Evolutionary conservation across 306 rosid genomes (phyloP), one percentile per base, ranked within the genome.

Genomic region (Lagenaria siceraria): DNA sequence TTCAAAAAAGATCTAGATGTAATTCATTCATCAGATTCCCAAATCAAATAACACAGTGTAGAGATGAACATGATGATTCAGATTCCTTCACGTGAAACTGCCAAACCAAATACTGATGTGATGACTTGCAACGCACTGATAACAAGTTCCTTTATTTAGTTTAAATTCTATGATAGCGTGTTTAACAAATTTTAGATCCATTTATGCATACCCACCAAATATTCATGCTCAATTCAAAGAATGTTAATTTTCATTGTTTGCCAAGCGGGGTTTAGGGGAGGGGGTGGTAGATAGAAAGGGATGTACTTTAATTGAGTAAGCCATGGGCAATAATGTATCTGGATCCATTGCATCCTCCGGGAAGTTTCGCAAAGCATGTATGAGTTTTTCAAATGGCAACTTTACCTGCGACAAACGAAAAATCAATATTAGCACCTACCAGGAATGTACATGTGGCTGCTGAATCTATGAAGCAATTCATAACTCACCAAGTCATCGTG

Each of bases 331-430:
- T 79, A 96, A 83, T 0, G 85, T 92, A 61, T 96, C 92, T 0
- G 99, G 99, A 80, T 95, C 86, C 97, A 95, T 90, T 54, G 97
- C 97, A 83, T 88, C 87, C 80, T 87, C 92, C 0, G 97, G 96
- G 84, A 95, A 95, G 90, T 95, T 92, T 68, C 96, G 91, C 91
- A 95, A 84, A 81, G 93, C 97, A 31, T 92, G 97, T 69, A 95
- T 88, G 76, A 95, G 92, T 84, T 92, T 95, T 87, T 95, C 99
- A 25, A 96, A 96, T n/a, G 99, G 99, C 81, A 96, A 80, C 77
- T 90, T 95, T 83, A 86, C 60, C 99, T 95, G 87, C 46, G 38
- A 58, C 75, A 85, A 82, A 22, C 35, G 22, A 65, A 33, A 78
- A 80, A 19, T 33, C 71, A 53, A 70, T 73, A 78, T 81, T 78